Percentiles rank a stretch among this genome's conserved stretches.
These are phyloP conservation scores for Exserohilum rostratum DNA, from an alignment of 2,329 filamentous ascomycete genomes.

Conservation along the genomic window DNA sequence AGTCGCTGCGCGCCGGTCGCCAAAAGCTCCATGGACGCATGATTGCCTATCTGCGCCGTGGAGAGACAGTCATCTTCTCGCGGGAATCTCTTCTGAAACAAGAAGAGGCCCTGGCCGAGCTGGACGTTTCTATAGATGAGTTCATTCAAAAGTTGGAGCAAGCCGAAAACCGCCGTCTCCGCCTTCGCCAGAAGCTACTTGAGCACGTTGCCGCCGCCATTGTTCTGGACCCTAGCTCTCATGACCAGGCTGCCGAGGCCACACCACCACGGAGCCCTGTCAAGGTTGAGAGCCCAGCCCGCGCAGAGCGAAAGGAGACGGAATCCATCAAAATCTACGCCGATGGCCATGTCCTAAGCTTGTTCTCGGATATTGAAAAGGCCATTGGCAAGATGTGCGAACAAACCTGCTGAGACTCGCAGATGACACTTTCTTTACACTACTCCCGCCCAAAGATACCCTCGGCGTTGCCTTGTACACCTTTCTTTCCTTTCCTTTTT, in stretches of 20 bases:
- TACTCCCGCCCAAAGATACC: slow-evolving; percentile 14
- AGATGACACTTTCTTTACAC: slow-evolving; percentile 15
- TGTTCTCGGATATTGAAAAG: slow-evolving; percentile 52
- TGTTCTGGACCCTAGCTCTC: slow-evolving; percentile 41
- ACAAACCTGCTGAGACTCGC: slow-evolving; percentile 40
- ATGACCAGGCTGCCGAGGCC: slow-evolving; percentile 37
- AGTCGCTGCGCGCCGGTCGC: slow-evolving; percentile 74
- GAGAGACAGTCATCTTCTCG: slow-evolving; percentile 73
- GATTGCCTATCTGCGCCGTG: slow-evolving; percentile 76
- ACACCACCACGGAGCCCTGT: slow-evolving; percentile 50
- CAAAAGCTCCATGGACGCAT: slow-evolving; percentile 78
- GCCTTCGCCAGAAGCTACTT: slow-evolving; percentile 78
- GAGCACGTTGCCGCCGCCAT: slow-evolving; percentile 78
- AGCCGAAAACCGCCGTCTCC: slow-evolving; percentile 76
- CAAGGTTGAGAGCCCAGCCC: slow-evolving; percentile 44
- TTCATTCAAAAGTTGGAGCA: slow-evolving; percentile 82
- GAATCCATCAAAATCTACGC: slow-evolving; percentile 54
- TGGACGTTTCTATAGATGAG: slow-evolving; percentile 79
- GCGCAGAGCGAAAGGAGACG: slow-evolving; percentile 45
- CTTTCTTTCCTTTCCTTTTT: too few species aligned
- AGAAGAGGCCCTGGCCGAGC: slow-evolving; percentile 77
- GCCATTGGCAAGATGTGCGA: slow-evolving; percentile 53
- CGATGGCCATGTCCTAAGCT: slow-evolving; percentile 49
- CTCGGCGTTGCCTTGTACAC: slow-evolving; percentile 9
- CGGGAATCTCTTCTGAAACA: slow-evolving; percentile 78